Evolutionary conservation across 1,284 basidiomycete genomes (phyloP).

Genomic region (Austroboletus niveus): DNA sequence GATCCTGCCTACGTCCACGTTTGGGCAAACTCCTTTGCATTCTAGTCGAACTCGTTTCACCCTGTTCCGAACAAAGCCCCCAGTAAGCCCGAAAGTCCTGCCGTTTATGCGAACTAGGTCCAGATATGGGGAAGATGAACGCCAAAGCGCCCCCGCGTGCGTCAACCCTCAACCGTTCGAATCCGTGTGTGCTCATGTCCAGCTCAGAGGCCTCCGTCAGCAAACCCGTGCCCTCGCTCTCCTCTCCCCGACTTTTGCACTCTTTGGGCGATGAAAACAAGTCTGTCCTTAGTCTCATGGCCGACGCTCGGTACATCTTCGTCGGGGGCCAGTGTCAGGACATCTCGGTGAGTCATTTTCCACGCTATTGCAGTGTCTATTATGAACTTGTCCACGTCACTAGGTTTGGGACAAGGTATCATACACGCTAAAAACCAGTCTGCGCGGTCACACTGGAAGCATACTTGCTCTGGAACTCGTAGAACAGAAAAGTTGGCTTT

Average conservation of each 20-base stretch:
- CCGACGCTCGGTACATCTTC: slow-evolving; percentile 73
- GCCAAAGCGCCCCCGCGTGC: slow-evolving; percentile 26
- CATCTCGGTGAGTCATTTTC: slow-evolving; percentile 39
- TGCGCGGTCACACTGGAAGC: slow-evolving; percentile 85
- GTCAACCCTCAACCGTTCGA: slow-evolving; percentile 8
- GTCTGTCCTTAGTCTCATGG: slow-evolving; percentile 76
- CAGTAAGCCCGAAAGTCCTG: neutral
- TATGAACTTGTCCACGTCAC: slow-evolving; percentile 1
- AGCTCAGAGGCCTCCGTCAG: slow-evolving; percentile 53
- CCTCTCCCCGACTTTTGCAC: slow-evolving; percentile 55
- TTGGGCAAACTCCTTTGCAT: too few relatives aligned
- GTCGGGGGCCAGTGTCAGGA: slow-evolving; percentile 80
- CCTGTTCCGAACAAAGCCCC: neutral
- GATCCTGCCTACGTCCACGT: too few relatives aligned
- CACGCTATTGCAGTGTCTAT: neutral
- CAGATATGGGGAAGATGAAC: slow-evolving; percentile 4
- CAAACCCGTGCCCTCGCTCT: slow-evolving; percentile 43
- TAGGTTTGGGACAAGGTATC: slow-evolving; percentile 83
- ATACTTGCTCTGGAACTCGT: slow-evolving; percentile 83
- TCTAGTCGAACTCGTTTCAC: neutral
- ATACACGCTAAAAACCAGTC: slow-evolving; percentile 65
- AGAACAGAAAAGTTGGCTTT: slow-evolving; percentile 76
- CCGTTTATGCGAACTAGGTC: slow-evolving; percentile 4
- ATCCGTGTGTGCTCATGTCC: slow-evolving; percentile 11
- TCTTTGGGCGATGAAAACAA: slow-evolving; percentile 65